phyloP scores from a whole-genome alignment of 345 rosid genomes.

The Populus euphratica region DNA sequence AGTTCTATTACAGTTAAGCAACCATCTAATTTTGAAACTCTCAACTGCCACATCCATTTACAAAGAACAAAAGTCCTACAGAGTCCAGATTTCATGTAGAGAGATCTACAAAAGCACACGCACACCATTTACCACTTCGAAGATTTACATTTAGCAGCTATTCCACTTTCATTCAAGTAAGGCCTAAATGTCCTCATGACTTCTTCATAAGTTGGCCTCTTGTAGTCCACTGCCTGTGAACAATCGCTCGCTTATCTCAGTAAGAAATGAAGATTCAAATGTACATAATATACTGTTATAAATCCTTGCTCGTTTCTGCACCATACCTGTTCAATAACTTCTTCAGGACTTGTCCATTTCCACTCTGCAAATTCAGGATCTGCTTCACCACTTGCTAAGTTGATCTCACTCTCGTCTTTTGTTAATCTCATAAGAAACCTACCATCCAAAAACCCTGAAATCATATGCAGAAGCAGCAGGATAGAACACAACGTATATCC shows the following conservation, averaged over 20 bases:
- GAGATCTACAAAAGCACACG: constrained; percentile 19
- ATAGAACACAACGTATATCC: not conserved
- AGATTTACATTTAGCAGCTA: constrained; percentile 84
- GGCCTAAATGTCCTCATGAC: constrained; percentile 76
- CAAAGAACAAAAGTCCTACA: constrained; percentile 26
- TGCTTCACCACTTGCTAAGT: constrained; percentile 66
- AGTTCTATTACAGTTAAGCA: constrained; percentile 27
- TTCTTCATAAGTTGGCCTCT: constrained; percentile 93
- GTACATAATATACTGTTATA: not conserved
- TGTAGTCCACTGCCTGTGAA: constrained; percentile 89
- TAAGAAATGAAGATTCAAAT: not conserved
- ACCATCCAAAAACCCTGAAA: constrained; percentile 11
- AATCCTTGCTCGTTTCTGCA: not conserved
- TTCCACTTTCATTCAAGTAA: constrained; percentile 48
- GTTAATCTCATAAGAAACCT: constrained; percentile 89
- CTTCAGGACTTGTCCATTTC: constrained; percentile 87
- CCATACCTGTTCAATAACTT: constrained; percentile 73
- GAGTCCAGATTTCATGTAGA: constrained; percentile 10
- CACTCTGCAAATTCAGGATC: constrained; percentile 93
- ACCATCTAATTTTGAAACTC: constrained; percentile 28
- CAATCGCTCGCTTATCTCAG: not conserved
- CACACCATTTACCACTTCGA: constrained; percentile 63
- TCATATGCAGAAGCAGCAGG: not conserved
- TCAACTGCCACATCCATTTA: constrained; percentile 35
- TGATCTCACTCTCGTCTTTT: constrained; percentile 72